phyloP scores from a whole-genome alignment of 1,284 basidiomycete species.

The Cutaneotrichosporon sp. region DNA sequence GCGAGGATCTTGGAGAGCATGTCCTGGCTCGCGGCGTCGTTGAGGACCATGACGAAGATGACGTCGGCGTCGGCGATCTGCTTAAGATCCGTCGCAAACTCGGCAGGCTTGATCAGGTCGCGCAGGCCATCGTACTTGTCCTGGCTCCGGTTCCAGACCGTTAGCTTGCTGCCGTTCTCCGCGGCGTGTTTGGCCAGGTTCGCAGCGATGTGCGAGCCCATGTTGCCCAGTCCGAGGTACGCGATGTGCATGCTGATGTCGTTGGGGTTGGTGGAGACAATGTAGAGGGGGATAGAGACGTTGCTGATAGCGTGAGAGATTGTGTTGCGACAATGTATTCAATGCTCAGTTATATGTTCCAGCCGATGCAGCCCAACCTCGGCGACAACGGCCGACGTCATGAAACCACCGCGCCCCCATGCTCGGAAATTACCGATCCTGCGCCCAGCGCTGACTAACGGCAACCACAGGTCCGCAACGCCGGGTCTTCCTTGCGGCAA shows the following conservation, averaged over 20 bases:
- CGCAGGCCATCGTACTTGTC: constrained; percentile 28
- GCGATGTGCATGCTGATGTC: constrained; percentile 13
- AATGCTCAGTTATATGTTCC: too few relatives aligned
- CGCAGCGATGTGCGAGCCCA: constrained; percentile 29
- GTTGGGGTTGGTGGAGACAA: not conserved
- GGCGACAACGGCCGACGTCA: too few relatives aligned
- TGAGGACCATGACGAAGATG: constrained; percentile 29
- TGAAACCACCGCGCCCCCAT: too few relatives aligned
- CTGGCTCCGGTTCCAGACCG: constrained; percentile 33
- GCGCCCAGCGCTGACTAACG: too few relatives aligned
- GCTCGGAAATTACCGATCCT: too few relatives aligned
- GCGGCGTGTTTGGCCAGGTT: constrained; percentile 27
- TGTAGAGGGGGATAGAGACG: not conserved
- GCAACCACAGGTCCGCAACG: too few relatives aligned
- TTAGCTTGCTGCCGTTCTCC: constrained; percentile 12
- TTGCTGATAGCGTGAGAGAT: not conserved
- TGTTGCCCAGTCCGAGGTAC: constrained; percentile 35
- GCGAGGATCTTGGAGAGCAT: constrained; percentile 12
- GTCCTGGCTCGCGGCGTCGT: constrained; percentile 30
- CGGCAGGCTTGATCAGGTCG: constrained; percentile 9
- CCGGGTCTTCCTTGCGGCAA: too few relatives aligned
- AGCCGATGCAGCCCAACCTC: too few relatives aligned
- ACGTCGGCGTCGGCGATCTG: constrained; percentile 22
- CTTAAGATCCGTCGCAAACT: constrained; percentile 16
- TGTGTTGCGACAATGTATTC: too few relatives aligned